These are phyloP conservation scores for Pleoardoris graminearum DNA, from an alignment of 2,329 filamentous ascomycete species.

Conservation along the genomic window DNA sequence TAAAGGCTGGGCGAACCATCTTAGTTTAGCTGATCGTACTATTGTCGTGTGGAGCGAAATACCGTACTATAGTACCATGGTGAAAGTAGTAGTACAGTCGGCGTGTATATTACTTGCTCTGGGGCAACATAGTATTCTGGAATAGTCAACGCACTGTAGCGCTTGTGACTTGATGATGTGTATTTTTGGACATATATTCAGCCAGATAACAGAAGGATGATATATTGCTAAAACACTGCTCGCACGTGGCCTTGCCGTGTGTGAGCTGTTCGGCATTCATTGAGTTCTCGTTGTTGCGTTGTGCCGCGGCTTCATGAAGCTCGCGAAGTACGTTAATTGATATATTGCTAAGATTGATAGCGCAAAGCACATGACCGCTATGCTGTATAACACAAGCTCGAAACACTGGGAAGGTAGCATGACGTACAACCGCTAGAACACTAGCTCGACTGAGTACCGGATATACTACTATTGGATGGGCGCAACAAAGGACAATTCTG, in stretches of 20 bases:
- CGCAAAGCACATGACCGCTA: background rate
- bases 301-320: no score
- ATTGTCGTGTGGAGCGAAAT: background rate
- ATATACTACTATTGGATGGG: background rate
- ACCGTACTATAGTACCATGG: background rate
- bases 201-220: background rate
- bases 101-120: background rate
- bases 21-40: conserved; percentile 1
- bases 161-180: background rate
- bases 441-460: background rate
- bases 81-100: conserved; percentile 1
- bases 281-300: no score
- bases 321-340: no score
- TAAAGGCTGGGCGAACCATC: background rate
- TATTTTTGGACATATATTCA: background rate
- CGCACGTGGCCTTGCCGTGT: no score
- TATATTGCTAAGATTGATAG: background rate
- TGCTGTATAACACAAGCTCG: background rate
- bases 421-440: background rate
- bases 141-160: background rate
- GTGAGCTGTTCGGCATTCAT: no score
- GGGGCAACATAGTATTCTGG: background rate
- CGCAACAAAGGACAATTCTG: background rate
- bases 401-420: background rate
- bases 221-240: background rate